Base-by-base conservation (phyloP, 192 early-diverging fungal species). In the Phlyctochytrium bullatum region DNA sequence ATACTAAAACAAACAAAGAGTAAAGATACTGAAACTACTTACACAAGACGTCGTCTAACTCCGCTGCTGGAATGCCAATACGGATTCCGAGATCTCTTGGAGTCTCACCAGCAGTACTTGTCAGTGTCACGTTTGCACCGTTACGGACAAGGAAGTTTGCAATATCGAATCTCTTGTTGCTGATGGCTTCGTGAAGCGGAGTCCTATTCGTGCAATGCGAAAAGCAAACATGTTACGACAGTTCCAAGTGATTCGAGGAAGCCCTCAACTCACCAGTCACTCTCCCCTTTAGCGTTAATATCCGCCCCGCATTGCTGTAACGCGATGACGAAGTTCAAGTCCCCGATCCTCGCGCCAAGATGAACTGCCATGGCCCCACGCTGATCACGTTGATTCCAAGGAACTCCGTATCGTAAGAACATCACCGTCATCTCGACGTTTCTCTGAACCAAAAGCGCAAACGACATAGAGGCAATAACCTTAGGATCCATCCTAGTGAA, bases 171-270 rank as follows among this genome's bases (percentile, higher is more conserved):
- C 65, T 14, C 2, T 52, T 27, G 27, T 63, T 25, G 30, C 67
- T 52, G 33, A 73, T 32, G 14, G 79, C 77, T 66, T 81, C 79
- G 35, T 81, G 79, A 12, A 81, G 61, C 23, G 74, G 36, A 1
- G 79, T 79, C 79, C 79, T 80, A 30, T 50, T 65, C 3, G 6
- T 24, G 34, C 34, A 69, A 68, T 17, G 23, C 30, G 32, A 17
- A 71, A 27, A 68, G 25, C 24, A 54, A 65, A 50, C 29, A 32
- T 2, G 27, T 4, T 3, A 34, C 33, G 32, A 20, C 53, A n/a
- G n/a, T n/a, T n/a, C n/a, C n/a, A 52, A 52, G 2, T 29, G 35
- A 61, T 4, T 4, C 50, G 50, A 64, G 50, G 33, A 69, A 47
- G 50, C n/a, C n/a, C n/a, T n/a, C 36, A 56, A 23, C 60, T 33